Base-by-base conservation (phyloP, 2,329 filamentous ascomycete species). In the Xylaria polymorpha region DNA sequence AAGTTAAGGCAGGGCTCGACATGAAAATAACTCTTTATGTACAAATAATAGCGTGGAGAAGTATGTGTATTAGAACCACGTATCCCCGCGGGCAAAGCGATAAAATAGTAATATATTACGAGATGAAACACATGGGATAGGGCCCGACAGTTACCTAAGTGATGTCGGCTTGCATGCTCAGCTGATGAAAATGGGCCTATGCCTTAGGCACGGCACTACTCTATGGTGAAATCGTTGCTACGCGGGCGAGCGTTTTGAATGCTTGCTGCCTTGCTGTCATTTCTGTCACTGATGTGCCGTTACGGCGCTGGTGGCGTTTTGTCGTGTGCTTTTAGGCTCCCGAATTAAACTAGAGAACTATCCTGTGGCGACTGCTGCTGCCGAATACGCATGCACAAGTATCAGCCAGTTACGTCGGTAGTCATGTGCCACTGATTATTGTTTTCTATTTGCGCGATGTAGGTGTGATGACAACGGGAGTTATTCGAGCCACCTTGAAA, bases 31-130 rank as follows among this genome's bases (percentile, higher is more conserved):
- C 43, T 4, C 15, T 46, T 48, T 50, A 60, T 20, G 58, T 56
- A 37, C 22, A 43, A 61, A 64, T 67, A 67, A 59, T 60, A 53
- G 46, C 64, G 59, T 53, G 53, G 35, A 43, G 35, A 9, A 35
- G 50, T 46, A 56, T 56, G 44, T 51, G 51, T 61, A 56, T 50
- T 37, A 50, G 51, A 44, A 35, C 15, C 25, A 53, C 25, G 50
- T n/a, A 53, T 62, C 22, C 43, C 18, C 41, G 9, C 14, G 58
- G 22, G 22, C 18, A 56, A 51, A 51, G 35, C 51, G 58, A 46
- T 57, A 1, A 48, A 22, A 32, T 41, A 37, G n/a, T n/a, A 35
- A 6, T 22, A 8, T 35, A 18, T 25, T 32, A 56, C 20, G 20
- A 20, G 39, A 56, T 44, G 9, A 43, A 15, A 9, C 12, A 29